These are phyloP conservation scores for Sordariomycetes sp. DNA, from an alignment of 2,329 filamentous ascomycete genomes.

Conservation along the genomic window DNA sequence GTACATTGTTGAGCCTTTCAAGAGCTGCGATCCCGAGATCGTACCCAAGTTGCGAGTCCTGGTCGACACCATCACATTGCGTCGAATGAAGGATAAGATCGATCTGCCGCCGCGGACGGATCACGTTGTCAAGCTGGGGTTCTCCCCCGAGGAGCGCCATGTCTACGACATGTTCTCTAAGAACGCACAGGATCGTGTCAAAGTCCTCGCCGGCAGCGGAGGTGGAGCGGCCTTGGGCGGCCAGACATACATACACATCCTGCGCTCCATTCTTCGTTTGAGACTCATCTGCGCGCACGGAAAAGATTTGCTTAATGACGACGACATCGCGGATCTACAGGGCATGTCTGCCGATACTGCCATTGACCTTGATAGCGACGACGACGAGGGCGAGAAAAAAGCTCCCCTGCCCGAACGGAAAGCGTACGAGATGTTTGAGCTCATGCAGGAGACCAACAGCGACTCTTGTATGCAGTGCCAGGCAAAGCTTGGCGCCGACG, in stretches of 20 bases:
- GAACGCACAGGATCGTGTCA: slow-evolving; percentile 70
- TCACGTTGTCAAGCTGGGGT: slow-evolving; percentile 61
- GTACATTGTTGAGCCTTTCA: slow-evolving; percentile 78
- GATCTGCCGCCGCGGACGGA: slow-evolving; percentile 68
- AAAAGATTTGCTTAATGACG: slow-evolving; percentile 76
- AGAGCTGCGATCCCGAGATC: slow-evolving; percentile 73
- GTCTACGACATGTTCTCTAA: slow-evolving; percentile 79
- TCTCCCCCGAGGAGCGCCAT: slow-evolving; percentile 61
- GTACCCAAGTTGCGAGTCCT: slow-evolving; percentile 77
- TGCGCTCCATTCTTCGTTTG: slow-evolving; percentile 83
- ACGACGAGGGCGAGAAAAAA: slow-evolving; percentile 43
- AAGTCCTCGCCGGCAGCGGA: slow-evolving; percentile 52
- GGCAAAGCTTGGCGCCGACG: slow-evolving; percentile 47
- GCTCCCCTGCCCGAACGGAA: slow-evolving; percentile 54
- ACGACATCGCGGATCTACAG: slow-evolving; percentile 70
- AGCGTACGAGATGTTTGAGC: slow-evolving; percentile 74
- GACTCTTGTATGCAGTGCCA: slow-evolving; percentile 65
- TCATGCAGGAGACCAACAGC: slow-evolving; percentile 73
- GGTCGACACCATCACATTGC: slow-evolving; percentile 88
- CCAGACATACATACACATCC: slow-evolving; percentile 84
- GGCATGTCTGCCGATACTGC: slow-evolving; percentile 76
- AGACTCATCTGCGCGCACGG: slow-evolving; percentile 89
- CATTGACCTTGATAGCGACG: slow-evolving; percentile 79
- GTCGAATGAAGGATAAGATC: slow-evolving; percentile 85
- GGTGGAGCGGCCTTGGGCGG: slow-evolving; percentile 62